A percentile compares a stretch with the other conserved stretches of the same genome.
Conservation (phyloP, 2,329 filamentous ascomycete genomes). For the Tympanopsis confertula region DNA sequence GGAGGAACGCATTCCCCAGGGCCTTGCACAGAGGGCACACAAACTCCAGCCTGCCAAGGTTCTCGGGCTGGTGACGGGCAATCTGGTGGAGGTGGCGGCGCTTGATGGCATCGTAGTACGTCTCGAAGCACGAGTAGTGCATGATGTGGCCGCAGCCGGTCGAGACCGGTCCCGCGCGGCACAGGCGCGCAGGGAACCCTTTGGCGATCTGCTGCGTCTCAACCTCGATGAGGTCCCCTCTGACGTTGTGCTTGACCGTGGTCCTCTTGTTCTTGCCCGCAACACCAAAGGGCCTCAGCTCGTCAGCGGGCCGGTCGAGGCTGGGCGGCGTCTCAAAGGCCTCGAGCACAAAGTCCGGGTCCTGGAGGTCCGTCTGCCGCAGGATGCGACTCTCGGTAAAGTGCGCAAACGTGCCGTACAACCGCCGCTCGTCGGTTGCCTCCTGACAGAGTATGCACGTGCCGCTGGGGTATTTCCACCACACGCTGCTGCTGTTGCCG, state of each 20-base stretch:
- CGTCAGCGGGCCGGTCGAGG: slow-evolving; percentile 75
- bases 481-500: slow-evolving; percentile 39
- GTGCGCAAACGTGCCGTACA: slow-evolving; percentile 89
- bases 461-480: slow-evolving; percentile 82
- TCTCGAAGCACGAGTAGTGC: slow-evolving; percentile 92
- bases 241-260: slow-evolving; percentile 64
- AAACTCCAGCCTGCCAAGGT: slow-evolving; percentile 70
- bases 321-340: slow-evolving; percentile 66
- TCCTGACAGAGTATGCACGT: slow-evolving; percentile 96
- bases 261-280: slow-evolving; percentile 72
- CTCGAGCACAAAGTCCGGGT: slow-evolving; percentile 76
- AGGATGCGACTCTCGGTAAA: slow-evolving; percentile 78
- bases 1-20: slow-evolving; percentile 84
- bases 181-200: slow-evolving; percentile 65
- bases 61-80: slow-evolving; percentile 84
- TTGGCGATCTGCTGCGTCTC: slow-evolving; percentile 79
- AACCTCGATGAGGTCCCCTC: slow-evolving; percentile 58
- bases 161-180: slow-evolving; percentile 66
- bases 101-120: slow-evolving; percentile 74
- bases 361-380: slow-evolving; percentile 72
- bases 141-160: slow-evolving; percentile 95
- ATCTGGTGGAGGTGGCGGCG: slow-evolving; percentile 85
- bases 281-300: slow-evolving; percentile 78
- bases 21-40: slow-evolving; percentile 96
- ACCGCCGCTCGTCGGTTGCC: slow-evolving; percentile 74